A percentile compares a stretch with the other conserved stretches of the same genome.
These are phyloP conservation scores for Isabelozyma pseudorhagii DNA, from an alignment of 805 yeast genomes.

Conservation along the genomic window DNA sequence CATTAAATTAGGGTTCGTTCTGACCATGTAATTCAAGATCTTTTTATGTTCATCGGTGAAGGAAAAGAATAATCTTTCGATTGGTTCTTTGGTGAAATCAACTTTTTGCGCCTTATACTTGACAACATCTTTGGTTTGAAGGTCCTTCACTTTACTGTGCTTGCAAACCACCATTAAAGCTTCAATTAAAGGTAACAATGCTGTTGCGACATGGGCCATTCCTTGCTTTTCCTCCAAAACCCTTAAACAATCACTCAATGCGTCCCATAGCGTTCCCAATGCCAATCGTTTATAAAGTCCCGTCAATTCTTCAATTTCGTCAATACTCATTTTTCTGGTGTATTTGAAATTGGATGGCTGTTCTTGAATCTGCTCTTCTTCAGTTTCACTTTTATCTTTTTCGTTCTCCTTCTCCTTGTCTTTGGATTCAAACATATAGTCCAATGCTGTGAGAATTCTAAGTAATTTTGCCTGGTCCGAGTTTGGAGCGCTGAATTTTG, in stretches of 20 bases:
- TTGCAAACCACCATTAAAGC: slow-evolving; percentile 96
- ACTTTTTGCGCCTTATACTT: slow-evolving; percentile 61
- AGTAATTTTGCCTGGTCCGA: slow-evolving; percentile 89
- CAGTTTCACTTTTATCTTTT: slow-evolving; percentile 13
- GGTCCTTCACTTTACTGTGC: slow-evolving; percentile 64
- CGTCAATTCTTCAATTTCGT: slow-evolving; percentile 49
- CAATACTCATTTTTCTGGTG: slow-evolving; percentile 3
- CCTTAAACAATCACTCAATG: slow-evolving; percentile 68
- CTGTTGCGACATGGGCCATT: slow-evolving; percentile 60
- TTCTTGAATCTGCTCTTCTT: background rate
- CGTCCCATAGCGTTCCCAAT: slow-evolving; percentile 81
- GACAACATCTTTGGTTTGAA: slow-evolving; percentile 50
- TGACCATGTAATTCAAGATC: slow-evolving; percentile 85
- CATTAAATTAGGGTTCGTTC: slow-evolving; percentile 88
- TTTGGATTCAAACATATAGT: slow-evolving; percentile 63
- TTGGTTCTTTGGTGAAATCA: slow-evolving; percentile 71
- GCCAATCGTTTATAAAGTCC: slow-evolving; percentile 64
- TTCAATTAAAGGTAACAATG: slow-evolving; percentile 82
- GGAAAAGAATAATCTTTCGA: slow-evolving; percentile 74
- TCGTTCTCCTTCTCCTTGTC: slow-evolving; percentile 18
- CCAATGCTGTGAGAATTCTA: slow-evolving; percentile 82
- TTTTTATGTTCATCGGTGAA: slow-evolving; percentile 88
- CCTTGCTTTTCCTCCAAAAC: slow-evolving; percentile 57
- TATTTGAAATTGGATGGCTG: background rate
- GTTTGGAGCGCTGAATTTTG: slow-evolving; percentile 70